Percentiles rank a stretch among this genome's conserved stretches.
These are phyloP conservation scores for Castanea crenata DNA, from an alignment of 306 rosid species.

Conservation along the genomic window DNA sequence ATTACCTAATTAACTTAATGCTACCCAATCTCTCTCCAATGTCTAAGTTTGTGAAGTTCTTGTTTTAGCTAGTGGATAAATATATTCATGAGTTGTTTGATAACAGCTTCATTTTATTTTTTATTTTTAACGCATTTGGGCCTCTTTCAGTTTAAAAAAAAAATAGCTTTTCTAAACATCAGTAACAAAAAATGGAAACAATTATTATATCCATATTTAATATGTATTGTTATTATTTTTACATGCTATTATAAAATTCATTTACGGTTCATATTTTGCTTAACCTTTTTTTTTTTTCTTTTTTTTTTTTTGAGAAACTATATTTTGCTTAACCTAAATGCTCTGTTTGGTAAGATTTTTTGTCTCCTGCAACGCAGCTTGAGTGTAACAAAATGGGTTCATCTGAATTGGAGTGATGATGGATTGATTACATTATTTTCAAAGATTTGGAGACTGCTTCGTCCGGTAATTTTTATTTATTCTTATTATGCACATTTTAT, in stretches of 20 bases:
- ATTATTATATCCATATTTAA: no score
- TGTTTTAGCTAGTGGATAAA: background rate
- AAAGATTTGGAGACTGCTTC: slow-evolving; percentile 78
- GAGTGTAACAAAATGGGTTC: slow-evolving; percentile 96
- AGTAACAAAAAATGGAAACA: background rate
- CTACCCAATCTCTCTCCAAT: slow-evolving; percentile 5
- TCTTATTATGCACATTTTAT: background rate
- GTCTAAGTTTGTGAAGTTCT: background rate
- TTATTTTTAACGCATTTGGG: no score
- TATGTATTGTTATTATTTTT: background rate
- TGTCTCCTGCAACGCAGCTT: slow-evolving; percentile 57
- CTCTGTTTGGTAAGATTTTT: slow-evolving; percentile 12
- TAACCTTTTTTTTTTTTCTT: background rate
- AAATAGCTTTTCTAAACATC: no score
- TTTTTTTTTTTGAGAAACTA: background rate
- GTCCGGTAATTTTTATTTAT: slow-evolving; percentile 48
- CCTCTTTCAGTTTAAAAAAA: no score
- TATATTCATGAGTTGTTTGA: no score
- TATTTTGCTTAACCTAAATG: slow-evolving; percentile 3
- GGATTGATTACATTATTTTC: slow-evolving; percentile 75
- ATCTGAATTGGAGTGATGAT: slow-evolving; percentile 93
- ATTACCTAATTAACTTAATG: no score
- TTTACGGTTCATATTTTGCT: background rate
- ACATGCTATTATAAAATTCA: background rate
- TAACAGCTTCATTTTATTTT: no score